These are phyloP conservation scores for Zalerion maritima DNA, from an alignment of 495 filamentous ascomycete genomes.

Conservation along the genomic window DNA sequence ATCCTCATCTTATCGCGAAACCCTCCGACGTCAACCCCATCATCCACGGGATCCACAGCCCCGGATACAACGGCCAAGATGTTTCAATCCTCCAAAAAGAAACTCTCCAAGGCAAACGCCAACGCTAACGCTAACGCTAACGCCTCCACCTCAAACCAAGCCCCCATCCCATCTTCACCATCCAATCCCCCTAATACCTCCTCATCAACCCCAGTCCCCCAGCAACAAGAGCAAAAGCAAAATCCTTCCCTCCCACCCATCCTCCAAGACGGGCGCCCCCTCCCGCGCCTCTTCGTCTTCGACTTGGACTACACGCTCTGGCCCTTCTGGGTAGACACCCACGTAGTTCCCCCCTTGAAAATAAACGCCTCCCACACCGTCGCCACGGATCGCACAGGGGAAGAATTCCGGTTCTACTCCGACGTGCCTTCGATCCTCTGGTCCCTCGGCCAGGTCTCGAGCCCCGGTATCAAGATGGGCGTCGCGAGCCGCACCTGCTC, in stretches of 20 bases:
- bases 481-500: conserved; percentile 73
- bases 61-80: too few species aligned
- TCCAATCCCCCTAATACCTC: too few species aligned
- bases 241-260: conserved; percentile 13
- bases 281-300: conserved; percentile 79
- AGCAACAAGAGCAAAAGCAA: too few species aligned
- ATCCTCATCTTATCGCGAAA: too few species aligned
- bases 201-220: too few species aligned
- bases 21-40: too few species aligned
- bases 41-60: too few species aligned
- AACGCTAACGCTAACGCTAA: too few species aligned
- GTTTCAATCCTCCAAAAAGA: too few species aligned
- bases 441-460: conserved; percentile 31
- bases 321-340: conserved; percentile 96
- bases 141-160: too few species aligned
- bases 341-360: conserved; percentile 71
- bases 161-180: too few species aligned
- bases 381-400: conserved; percentile 47
- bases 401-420: conserved; percentile 67
- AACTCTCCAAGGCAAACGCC: too few species aligned
- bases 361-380: conserved; percentile 37
- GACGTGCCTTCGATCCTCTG: conserved; percentile 61
- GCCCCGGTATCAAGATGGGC: conserved; percentile 44
- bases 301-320: conserved; percentile 96
- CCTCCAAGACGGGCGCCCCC: conserved; percentile 59